Evolutionary conservation across 2,329 filamentous ascomycete species (phyloP), one percentile per base, ranked within the genome.

Genomic region (Phaeosphaeriaceae sp.): DNA sequence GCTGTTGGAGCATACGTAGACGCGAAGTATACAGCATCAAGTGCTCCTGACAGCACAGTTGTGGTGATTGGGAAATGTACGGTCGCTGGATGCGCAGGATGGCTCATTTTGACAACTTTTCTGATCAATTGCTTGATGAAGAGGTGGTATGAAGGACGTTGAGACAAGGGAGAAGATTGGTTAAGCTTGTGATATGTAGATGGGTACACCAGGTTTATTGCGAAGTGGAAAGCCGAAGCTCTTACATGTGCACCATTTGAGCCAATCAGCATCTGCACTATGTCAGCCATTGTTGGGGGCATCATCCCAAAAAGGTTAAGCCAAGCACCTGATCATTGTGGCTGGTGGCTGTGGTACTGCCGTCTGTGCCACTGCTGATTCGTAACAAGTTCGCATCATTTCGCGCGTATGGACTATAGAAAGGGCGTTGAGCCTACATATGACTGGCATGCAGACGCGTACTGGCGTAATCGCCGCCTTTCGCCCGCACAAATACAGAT

Each of bases 1-100:
- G 66, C 58, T 23, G 66, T 71, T 16, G 71, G 62, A n/a, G 69
- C 61, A 44, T 68, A 60, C 15, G 68, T 64, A 0, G 68, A 69
- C 18, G 59, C 49, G 46, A 65, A 62, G 61, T 74, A 67, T 15
- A 76, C 56, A 26, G 70, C 67, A 59, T 79, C 77, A 50, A 79
- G 72, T 35, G 51, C 71, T 41, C 72, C 76, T 29, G 74, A 71
- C 12, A 78, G 64, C 35, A 68, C 58, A 50, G 76, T 70, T 64
- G 79, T 78, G 47, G 76, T 71, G 44, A 80, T 71, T 16, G 78
- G 77, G 61, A 77, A 78, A 64, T 80, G 78, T 36, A 79, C 75
- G 9, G 72, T 66, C 20, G 76, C 75, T 40, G 77, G 77, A 58
- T 80, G 77, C 34, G 69, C 62, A 44, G 78, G 77, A 56, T 77